These are phyloP conservation scores for Torulaspora maleeae DNA, from an alignment of 805 yeast genomes.

Conservation along the genomic window DNA sequence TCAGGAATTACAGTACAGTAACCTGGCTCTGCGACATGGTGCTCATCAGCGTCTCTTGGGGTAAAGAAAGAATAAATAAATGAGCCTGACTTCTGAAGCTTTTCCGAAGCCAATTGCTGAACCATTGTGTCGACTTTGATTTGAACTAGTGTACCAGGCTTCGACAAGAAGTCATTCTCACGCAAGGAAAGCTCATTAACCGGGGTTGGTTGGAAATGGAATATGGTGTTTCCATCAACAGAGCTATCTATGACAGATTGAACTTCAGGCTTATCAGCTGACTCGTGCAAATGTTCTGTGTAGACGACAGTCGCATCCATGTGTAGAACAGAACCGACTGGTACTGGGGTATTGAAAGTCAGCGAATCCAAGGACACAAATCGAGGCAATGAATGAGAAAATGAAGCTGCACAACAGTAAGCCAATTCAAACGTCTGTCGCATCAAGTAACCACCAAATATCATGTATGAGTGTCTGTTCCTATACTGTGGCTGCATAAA, in stretches of 20 bases:
- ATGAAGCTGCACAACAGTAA: constrained; percentile 87
- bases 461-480: constrained; percentile 89
- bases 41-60: constrained; percentile 47
- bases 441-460: constrained; percentile 90
- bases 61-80: constrained; percentile 88
- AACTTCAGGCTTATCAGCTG: constrained; percentile 21
- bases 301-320: constrained; percentile 80
- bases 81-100: constrained; percentile 70
- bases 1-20: constrained; percentile 77
- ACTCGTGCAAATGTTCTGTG: constrained; percentile 68
- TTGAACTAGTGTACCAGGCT: constrained; percentile 85
- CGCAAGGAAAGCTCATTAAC: constrained; percentile 52
- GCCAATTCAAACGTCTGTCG: constrained; percentile 93
- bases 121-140: constrained; percentile 84
- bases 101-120: constrained; percentile 57
- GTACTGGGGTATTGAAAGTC: constrained; percentile 90
- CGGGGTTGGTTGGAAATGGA: constrained; percentile 52
- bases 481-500: constrained; percentile 97
- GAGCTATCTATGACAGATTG: constrained; percentile 30
- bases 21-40: constrained; percentile 44
- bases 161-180: constrained; percentile 54
- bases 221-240: constrained; percentile 24
- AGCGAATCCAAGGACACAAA: constrained; percentile 88
- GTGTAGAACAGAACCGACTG: constrained; percentile 85
- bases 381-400: constrained; percentile 78